Percentiles rank a stretch among this genome's conserved stretches.
These are phyloP conservation scores for Echinosophora koreensis DNA, from an alignment of 306 rosid genomes.

Conservation along the genomic window DNA sequence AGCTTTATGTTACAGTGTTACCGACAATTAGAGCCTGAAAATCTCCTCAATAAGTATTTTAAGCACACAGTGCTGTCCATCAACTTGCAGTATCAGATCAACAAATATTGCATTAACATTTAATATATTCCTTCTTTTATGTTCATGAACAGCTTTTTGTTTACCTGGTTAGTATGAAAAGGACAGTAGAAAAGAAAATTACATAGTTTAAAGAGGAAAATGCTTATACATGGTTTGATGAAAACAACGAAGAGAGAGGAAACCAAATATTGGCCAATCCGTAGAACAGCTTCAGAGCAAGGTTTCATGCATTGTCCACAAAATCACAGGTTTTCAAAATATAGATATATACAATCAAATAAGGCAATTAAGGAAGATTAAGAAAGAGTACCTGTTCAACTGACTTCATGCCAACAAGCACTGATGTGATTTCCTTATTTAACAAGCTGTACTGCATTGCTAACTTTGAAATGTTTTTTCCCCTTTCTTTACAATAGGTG, in stretches of 20 bases:
- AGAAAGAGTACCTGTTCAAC: conserved; percentile 70
- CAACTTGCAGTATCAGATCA: not conserved
- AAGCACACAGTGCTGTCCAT: not conserved
- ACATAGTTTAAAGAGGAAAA: conserved; percentile 34
- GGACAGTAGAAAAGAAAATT: not conserved
- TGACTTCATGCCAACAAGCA: conserved; percentile 92
- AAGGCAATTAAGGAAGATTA: conserved; percentile 37
- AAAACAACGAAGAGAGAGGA: conserved; percentile 14
- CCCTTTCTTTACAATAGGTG: conserved; percentile 69
- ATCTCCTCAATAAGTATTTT: conserved; percentile 17
- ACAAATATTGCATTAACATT: not conserved
- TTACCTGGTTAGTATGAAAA: not conserved
- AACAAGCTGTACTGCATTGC: conserved; percentile 95
- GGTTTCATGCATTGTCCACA: conserved; percentile 37
- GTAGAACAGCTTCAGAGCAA: conserved; percentile 30
- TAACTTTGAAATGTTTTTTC: conserved; percentile 85
- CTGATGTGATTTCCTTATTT: conserved; percentile 85
- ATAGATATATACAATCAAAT: conserved; percentile 22
- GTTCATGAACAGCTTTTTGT: not conserved
- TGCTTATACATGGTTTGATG: conserved; percentile 1
- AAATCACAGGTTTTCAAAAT: conserved; percentile 12
- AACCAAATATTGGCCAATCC: conserved; percentile 29
- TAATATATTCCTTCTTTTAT: not conserved
- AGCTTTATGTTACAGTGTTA: not conserved
- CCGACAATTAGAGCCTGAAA: not conserved